Evolutionary conservation across 768 basidiomycete genomes (phyloP).

Genomic region (Mycena vitilis): DNA sequence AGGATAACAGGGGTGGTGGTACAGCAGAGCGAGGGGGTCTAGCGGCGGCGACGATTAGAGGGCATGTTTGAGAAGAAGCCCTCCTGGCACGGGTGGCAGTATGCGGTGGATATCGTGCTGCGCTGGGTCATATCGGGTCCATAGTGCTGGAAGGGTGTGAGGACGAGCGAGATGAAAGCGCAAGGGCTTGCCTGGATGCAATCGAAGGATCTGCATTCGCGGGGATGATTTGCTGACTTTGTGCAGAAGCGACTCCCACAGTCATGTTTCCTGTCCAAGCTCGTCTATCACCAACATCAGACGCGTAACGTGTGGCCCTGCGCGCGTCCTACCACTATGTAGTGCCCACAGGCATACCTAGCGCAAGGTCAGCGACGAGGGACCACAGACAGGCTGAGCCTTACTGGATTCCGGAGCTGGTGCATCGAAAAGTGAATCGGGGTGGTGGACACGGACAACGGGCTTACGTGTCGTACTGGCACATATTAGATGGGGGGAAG

Average conservation of each 20-base stretch:
- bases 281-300: slow-evolving; percentile 53
- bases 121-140: slow-evolving; percentile 79
- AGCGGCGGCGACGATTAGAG: slow-evolving; percentile 19
- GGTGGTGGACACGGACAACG: background rate
- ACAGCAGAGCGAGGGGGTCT: slow-evolving; percentile 3
- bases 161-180: background rate
- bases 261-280: slow-evolving; percentile 63
- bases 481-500: slow-evolving; percentile 40
- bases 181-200: slow-evolving; percentile 55
- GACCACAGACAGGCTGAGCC: slow-evolving; percentile 37
- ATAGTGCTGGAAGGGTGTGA: slow-evolving; percentile 60
- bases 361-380: slow-evolving; percentile 53
- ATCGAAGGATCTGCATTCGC: slow-evolving; percentile 43
- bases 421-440: background rate
- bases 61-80: slow-evolving; percentile 50
- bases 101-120: slow-evolving; percentile 64
- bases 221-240: slow-evolving; percentile 47
- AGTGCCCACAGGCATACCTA: slow-evolving; percentile 85
- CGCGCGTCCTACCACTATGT: slow-evolving; percentile 65
- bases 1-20: slow-evolving; percentile 23
- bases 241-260: slow-evolving; percentile 61
- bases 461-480: slow-evolving; percentile 53
- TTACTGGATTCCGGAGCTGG: slow-evolving; percentile 44
- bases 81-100: slow-evolving; percentile 68
- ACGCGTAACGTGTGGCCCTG: slow-evolving; percentile 22